Base-by-base conservation (phyloP, 257 asterid genomes). In the Capsicum baccatum region DNA sequence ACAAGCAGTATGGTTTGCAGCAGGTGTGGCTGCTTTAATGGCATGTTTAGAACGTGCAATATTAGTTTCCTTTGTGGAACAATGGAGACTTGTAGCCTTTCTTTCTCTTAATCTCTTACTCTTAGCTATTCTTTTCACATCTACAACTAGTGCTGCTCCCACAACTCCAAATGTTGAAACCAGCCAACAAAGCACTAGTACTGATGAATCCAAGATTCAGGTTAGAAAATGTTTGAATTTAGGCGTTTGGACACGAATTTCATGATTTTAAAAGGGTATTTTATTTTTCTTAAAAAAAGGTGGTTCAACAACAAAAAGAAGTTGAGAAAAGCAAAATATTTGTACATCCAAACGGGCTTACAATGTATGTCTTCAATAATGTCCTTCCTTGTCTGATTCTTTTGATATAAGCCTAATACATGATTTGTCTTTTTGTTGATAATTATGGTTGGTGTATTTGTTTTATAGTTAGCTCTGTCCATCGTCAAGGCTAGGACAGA, bases 1-100 rank as follows among this genome's bases (percentile, higher is more conserved):
- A 13, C 91, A 90, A 82, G 97, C 98, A 21, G 92, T 97, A 80
- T 89, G 97, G 85, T 95, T 97, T 48, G 98, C 99, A 37, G 99
- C 98, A 0, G 98, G 97, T 35, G 90, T 92, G 15, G 98, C 98
- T 0, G 95, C 94, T 3, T 86, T 93, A 87, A 91, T 95, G 92
- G 97, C 97, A 2, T 96, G 98, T 85, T 73, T 96, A 7, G 92
- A 92, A 74, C 90, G 98, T 0, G 93, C 94, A 35, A 82, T 92
- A 2, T 87, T 91, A 16, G 92, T 90, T 33, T 90, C 97, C 0
- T 91, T 95, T 19, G 87, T 95, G 54, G 92, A 91, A 70, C 98
- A 95, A 69, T 97, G 97, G 97, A 91, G 95, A 0, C 87, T 92
- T 48, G 88, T 95, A 92, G 97, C 91, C 5, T 97, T 97, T 84